Conservation (phyloP, 2,329 filamentous ascomycete species). For the Dactylellina leptospora region DNA sequence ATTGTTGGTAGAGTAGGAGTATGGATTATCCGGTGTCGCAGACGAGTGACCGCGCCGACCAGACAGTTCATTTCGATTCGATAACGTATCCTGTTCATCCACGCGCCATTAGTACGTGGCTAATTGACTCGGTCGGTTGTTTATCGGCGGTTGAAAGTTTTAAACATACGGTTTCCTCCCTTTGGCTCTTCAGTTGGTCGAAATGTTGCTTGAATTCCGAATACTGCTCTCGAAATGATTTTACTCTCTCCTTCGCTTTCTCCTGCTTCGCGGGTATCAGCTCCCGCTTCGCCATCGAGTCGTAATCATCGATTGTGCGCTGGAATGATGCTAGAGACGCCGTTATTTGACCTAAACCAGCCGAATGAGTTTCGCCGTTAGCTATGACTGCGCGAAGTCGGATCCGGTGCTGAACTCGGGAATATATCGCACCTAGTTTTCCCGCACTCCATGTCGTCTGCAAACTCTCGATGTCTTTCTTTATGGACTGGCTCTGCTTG, state of each 20-base stretch:
- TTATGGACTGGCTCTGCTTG: conserved; percentile 82
- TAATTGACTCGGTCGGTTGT: no score
- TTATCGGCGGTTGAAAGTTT: not conserved
- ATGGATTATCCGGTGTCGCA: conserved; percentile 86
- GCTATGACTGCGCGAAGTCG: not conserved
- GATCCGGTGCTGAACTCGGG: not conserved
- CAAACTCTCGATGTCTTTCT: conserved; percentile 77
- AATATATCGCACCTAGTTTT: conserved; percentile 60
- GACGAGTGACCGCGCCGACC: conserved; percentile 78
- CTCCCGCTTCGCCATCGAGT: conserved; percentile 83
- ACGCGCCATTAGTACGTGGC: conserved; percentile 60
- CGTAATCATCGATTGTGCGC: conserved; percentile 92
- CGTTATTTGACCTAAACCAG: conserved; percentile 72
- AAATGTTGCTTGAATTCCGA: conserved; percentile 80
- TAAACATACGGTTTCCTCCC: conserved; percentile 73
- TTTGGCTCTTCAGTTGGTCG: conserved; percentile 76
- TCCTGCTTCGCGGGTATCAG: conserved; percentile 89
- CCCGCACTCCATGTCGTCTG: conserved; percentile 70
- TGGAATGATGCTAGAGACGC: conserved; percentile 81
- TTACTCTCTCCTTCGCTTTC: conserved; percentile 84
- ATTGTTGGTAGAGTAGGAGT: conserved; percentile 69
- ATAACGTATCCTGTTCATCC: conserved; percentile 60
- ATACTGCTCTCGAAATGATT: conserved; percentile 84
- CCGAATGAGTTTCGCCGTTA: not conserved
- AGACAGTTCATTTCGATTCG: conserved; percentile 80